Evolutionary conservation across 1,284 basidiomycete species (phyloP), one percentile per base, ranked within the genome.

Genomic region (Pseudozyma tsukubaensis): DNA sequence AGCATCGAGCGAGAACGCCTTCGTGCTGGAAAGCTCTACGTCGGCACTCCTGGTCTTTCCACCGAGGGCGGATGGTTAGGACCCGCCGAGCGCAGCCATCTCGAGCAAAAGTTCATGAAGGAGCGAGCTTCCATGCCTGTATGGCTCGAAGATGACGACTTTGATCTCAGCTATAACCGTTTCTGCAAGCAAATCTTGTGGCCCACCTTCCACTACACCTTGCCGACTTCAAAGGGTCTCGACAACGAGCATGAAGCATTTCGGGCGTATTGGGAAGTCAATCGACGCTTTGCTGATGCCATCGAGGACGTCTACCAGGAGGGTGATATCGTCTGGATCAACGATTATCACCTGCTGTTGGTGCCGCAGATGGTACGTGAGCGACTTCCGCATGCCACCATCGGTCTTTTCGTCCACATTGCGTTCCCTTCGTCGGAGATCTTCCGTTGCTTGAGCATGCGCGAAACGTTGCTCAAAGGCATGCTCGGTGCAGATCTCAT

Each of bases 121-220:
- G 86, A 91, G 75, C 86, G 88, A 40, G 86, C 88, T 0, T 89
- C 89, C 76, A 78, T 90, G 6, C 91, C 92, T 0, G 91, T 94
- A 21, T 94, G 92, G 92, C 90, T 94, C n/a, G 79, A 82, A 10
- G 85, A 85, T 59, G 78, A 80, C 16, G 78, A 80, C 80, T 93
- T 93, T 70, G 88, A 89, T 71, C 89, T 89, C 61, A 91, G 89
- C 81, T 94, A 94, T 78, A 92, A 93, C 82, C 90, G 92, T 76
- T 94, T 93, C 84, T 94, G 93, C 84, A 93, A 94, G 79, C 92
- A 92, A 87, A 91, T 94, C 32, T 88, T 94, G 34, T 94, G 93
- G 93, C 93, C 93, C 0, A 92, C 90, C 62, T 87, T 94, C 43
- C 93, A 94, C 84, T 94, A 94, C 79, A 91, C 91, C 9, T 89